These are phyloP conservation scores for Delphinella strobiligena DNA, from an alignment of 2,329 filamentous ascomycete species.

Conservation along the genomic window DNA sequence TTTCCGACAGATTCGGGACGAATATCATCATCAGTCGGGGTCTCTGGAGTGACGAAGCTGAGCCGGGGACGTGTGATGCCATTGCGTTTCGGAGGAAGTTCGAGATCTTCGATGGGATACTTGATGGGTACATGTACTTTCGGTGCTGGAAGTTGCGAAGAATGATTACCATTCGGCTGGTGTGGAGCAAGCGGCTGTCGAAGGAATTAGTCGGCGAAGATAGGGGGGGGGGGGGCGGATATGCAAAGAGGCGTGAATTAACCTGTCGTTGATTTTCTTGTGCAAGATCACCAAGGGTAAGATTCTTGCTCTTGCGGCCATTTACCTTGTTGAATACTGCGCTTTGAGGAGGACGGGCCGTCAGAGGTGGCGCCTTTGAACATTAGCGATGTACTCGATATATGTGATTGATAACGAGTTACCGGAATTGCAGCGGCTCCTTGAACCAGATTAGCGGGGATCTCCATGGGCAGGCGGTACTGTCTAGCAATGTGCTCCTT, in stretches of 20 bases:
- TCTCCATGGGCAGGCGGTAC: conserved; percentile 77
- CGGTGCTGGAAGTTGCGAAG: not conserved
- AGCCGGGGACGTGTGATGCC: conserved; percentile 58
- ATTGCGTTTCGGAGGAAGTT: conserved; percentile 56
- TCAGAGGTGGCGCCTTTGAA: no score
- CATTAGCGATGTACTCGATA: no score
- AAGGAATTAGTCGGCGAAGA: conserved; percentile 25
- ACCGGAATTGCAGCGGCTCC: conserved; percentile 53
- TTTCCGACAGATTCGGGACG: conserved; percentile 75
- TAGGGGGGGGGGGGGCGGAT: not conserved
- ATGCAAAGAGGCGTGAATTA: not conserved
- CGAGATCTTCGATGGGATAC: conserved; percentile 90
- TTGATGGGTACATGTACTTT: conserved; percentile 68
- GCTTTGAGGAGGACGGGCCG: no score
- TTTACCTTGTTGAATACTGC: conserved; percentile 9
- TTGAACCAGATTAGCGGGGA: conserved; percentile 71
- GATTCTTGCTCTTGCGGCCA: conserved; percentile 8
- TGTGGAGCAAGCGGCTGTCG: conserved; percentile 19
- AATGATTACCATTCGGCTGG: not conserved
- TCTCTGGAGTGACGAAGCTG: conserved; percentile 48
- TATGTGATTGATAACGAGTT: no score
- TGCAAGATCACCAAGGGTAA: conserved; percentile 7
- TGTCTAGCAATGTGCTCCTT: conserved; percentile 72
- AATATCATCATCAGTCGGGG: conserved; percentile 44
- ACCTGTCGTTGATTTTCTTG: conserved; percentile 2